Base-by-base conservation (phyloP, 176 grass and related monocot genomes). In the Avena sativa region DNA sequence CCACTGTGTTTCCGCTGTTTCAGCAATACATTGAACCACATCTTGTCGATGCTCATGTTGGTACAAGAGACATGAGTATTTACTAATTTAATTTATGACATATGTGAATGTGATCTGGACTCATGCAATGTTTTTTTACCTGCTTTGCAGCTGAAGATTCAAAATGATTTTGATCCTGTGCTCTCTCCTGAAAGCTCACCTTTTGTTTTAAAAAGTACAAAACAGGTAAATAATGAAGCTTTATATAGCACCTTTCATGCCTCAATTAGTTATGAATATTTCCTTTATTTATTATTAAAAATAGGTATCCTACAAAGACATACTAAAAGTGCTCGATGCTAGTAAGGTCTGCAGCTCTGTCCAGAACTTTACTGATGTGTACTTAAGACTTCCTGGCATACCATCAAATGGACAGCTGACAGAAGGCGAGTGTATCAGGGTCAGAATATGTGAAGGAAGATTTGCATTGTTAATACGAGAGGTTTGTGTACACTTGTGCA, bases 1-100 rank as follows among this genome's bases (percentile, higher is more conserved):
- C 90, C 61, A 98, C 97, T 3, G 97, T 98, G 60, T 98, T 98
- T 92, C 97, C 94, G 19, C 85, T 96, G 61, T 98, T 98, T 90
- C 93, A 98, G 72, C 93, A 96, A 79, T 90, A 96, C 77, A 98
- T 98, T 81, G 97, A 98, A 91, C 97, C 97, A 84, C 97, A 98
- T 91, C 97, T 98, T 96, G 94, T 98, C 28, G 89, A 98, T 98
- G 97, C 97, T 92, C 97, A 98, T 96, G 97, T 98, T 96, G 90
- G 97, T 96, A 96, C 97, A 93, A 91, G 64, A 89, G 88, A 92
- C 80, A 87, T 81, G 73, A 87, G 28, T 80, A 55, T 87, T 93
- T 3, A 71, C 26, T 14, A 87, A 21, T 87, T 71, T 81, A 32
- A 34, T 74, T 25, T 70, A 49, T 78, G 25, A 48, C 44, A 69